Evolutionary conservation across 768 basidiomycete species (phyloP), one percentile per base, ranked within the genome.

Genomic region (Mycena pura): DNA sequence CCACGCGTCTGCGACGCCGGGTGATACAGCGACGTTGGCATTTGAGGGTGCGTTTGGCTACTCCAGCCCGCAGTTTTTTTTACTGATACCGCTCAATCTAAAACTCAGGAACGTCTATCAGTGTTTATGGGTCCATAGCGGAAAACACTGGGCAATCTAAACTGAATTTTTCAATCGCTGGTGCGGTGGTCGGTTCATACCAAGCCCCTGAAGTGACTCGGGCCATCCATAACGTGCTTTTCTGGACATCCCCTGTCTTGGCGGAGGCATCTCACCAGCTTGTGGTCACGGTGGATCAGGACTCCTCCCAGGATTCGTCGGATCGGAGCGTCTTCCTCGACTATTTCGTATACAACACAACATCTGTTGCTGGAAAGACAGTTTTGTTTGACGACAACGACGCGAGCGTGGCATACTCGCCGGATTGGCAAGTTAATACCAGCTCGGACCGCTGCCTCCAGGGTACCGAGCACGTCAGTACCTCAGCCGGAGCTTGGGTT

Each of bases 31-130:
- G 21, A 31, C 25, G 25, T 29, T 57, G 11, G 21, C 7, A 9
- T 57, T 57, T 24, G 44, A 57, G 38, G 55, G 55, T 57, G 36
- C 11, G 55, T 57, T 14, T n/a, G n/a, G n/a, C n/a, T n/a, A n/a
- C n/a, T n/a, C n/a, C n/a, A n/a, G n/a, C n/a, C n/a, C n/a, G n/a
- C n/a, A n/a, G 7, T 6, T 5, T 9, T 6, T 2, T 3, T 19
- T 13, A 6, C 5, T 38, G 3, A 8, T 31, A 10, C 15, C n/a
- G 11, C 31, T n/a, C 11, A 46, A 9, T 10, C 14, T 29, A 13
- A 29, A 57, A 19, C 19, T 8, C 17, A 57, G 56, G 56, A n/a
- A 48, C 46, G 7, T 57, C 46, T 28, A 31, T 57, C 21, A 14
- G 8, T 40, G 28, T 57, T 24, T 57, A 29, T 24, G 56, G 46